A percentile compares a stretch with the other conserved stretches of the same genome.
Conservation (phyloP, 306 rosid genomes). For the apple (Malus domestica) region ASM211411v1 NC_041803.1:31126001-31126500, state of each 20-base stretch:
- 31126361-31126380: slow-evolving; percentile 95
- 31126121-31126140: background rate
- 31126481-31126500: slow-evolving; percentile 52
- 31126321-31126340: background rate
- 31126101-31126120: background rate
- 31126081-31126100: background rate
- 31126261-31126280: background rate
- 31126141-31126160: slow-evolving; percentile 94
- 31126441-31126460: background rate
- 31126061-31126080: background rate
- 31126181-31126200: slow-evolving; percentile 99
- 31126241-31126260: background rate
- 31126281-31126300: background rate
- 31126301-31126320: background rate
- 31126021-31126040: background rate
- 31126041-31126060: background rate
- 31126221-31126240: slow-evolving; percentile 32
- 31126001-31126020: background rate
- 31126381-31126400: slow-evolving; percentile 89
- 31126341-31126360: slow-evolving; percentile 95
- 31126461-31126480: no score
- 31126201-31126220: slow-evolving; percentile 99
- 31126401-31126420: background rate
- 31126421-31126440: background rate
- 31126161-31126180: slow-evolving; percentile 91